phyloP scores from a whole-genome alignment of 169 alveolate genomes.

The Eimeria falciformis region DNA sequence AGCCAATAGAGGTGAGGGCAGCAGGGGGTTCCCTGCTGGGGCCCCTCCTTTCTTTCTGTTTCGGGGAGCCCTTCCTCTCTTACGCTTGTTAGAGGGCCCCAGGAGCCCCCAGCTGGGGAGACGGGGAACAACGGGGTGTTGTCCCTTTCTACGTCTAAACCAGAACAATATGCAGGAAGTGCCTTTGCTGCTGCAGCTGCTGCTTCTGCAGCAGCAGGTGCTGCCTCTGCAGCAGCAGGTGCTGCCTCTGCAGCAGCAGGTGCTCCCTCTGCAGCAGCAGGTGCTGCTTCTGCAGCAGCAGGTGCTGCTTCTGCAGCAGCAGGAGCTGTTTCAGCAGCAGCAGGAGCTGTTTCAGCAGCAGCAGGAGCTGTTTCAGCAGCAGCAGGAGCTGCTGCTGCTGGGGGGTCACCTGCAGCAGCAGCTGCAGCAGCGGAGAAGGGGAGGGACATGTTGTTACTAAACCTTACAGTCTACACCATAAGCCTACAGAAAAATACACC shows the following conservation, averaged over 20 bases:
- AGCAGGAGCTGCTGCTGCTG: neutral
- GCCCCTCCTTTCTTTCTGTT: neutral
- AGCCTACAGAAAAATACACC: no score
- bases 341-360: neutral
- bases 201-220: slow-evolving; percentile 1
- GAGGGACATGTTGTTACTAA: no score
- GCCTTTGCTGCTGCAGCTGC: neutral
- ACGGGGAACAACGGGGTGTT: neutral
- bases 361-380: neutral
- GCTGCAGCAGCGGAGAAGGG: no score
- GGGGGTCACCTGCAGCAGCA: no score
- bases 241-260: neutral
- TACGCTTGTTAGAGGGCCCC: neutral
- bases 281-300: neutral
- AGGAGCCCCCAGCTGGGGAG: neutral
- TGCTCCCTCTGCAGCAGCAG: neutral
- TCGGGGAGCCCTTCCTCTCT: neutral
- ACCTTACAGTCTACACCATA: no score
- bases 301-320: neutral
- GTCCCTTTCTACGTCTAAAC: neutral
- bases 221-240: slow-evolving; percentile 24
- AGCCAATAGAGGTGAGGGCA: slow-evolving; percentile 29
- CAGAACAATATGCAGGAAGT: neutral
- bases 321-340: no score
- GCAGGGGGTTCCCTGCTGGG: slow-evolving; percentile 15